Evolutionary conservation across 257 asterid species (phyloP).

Genomic region (Rauvolfia tetraphylla): DNA sequence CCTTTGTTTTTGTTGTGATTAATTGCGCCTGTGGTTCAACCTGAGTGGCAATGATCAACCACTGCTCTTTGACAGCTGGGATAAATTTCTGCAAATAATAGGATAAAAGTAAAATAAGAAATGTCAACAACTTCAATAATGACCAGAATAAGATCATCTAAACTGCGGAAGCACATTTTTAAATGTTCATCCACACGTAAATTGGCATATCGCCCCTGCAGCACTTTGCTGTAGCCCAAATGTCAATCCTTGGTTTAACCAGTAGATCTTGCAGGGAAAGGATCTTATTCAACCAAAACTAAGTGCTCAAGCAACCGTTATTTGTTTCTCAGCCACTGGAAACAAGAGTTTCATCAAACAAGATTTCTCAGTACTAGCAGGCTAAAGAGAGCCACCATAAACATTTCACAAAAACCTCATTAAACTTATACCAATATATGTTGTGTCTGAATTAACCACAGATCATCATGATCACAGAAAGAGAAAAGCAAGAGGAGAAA

Average conservation of each 20-base stretch:
- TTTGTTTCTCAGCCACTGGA: neutral
- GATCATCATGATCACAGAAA: neutral
- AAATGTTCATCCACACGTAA: neutral
- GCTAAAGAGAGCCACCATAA: neutral
- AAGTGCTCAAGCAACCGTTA: neutral
- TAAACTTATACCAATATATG: too few relatives aligned
- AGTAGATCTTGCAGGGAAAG: neutral
- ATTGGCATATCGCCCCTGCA: neutral
- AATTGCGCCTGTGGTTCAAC: constrained; percentile 66
- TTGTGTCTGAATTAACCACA: neutral
- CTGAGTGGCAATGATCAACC: constrained; percentile 57
- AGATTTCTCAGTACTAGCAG: neutral
- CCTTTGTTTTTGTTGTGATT: constrained; percentile 52
- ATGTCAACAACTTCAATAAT: neutral
- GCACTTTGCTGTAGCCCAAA: neutral
- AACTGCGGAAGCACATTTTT: neutral
- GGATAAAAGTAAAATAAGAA: constrained; percentile 6
- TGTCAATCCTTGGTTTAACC: neutral
- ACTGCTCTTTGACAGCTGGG: constrained; percentile 70
- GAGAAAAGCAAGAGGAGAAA: neutral
- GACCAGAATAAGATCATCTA: neutral
- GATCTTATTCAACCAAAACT: neutral
- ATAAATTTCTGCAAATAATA: constrained; percentile 65
- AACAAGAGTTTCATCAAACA: neutral
- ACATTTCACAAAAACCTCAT: neutral